A percentile compares a stretch with the other conserved stretches of the same genome.
phyloP scores from a whole-genome alignment of 192 early-diverging fungal species.

The Mortierella claussenii region DNA sequence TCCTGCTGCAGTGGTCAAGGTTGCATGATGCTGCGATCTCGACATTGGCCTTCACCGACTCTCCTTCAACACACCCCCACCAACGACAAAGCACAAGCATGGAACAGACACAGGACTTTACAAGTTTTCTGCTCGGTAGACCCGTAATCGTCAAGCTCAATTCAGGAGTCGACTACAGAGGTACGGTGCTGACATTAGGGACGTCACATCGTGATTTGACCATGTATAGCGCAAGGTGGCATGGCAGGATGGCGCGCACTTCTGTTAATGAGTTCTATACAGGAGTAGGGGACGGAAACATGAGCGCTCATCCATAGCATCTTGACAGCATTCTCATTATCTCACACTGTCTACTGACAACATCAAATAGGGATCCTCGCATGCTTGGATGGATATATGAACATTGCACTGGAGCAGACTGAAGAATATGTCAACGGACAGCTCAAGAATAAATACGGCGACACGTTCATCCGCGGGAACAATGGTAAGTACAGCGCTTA shows the following conservation, averaged over 20 bases:
- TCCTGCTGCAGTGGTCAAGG: not conserved
- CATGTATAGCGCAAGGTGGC: not conserved
- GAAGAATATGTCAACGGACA: slow-evolving; percentile 97
- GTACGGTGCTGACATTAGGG: too few species aligned
- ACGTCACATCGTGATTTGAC: too few species aligned
- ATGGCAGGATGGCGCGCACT: not conserved
- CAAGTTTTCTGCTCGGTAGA: slow-evolving; percentile 84
- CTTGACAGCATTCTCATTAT: not conserved
- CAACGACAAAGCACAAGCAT: too few species aligned
- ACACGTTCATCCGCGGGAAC: slow-evolving; percentile 97
- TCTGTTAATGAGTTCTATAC: not conserved
- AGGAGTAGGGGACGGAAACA: not conserved
- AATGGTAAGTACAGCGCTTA: slow-evolving; percentile 69
- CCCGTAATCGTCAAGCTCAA: slow-evolving; percentile 93
- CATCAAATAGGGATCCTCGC: slow-evolving; percentile 80
- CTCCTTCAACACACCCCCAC: too few species aligned
- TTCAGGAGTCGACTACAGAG: slow-evolving; percentile 96
- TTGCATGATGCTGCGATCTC: not conserved
- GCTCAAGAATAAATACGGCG: slow-evolving; percentile 92
- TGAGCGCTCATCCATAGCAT: not conserved
- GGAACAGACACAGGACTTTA: slow-evolving; percentile 89
- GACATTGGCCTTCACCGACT: too few species aligned
- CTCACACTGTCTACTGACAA: too few species aligned
- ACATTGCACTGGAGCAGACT: slow-evolving; percentile 96
- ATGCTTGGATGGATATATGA: slow-evolving; percentile 97